phyloP scores from a whole-genome alignment of 1,284 basidiomycete species.

The Rhodotorula sp. region DNA sequence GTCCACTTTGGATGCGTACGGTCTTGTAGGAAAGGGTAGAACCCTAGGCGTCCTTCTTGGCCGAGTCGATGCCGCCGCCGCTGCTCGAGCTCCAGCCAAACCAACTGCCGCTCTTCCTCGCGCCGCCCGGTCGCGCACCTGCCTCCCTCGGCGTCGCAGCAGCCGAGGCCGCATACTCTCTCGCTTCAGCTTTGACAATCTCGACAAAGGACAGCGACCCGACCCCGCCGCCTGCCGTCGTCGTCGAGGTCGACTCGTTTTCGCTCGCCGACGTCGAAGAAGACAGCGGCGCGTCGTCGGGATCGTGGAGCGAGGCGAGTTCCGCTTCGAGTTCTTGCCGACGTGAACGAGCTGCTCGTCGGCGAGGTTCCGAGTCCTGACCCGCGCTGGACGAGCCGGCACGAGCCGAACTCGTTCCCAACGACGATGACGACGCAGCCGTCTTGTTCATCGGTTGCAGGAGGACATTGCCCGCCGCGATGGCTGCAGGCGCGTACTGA shows the following conservation, averaged over 20 bases:
- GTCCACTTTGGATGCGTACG: no score
- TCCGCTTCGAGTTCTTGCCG: constrained; percentile 60
- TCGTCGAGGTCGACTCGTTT: background rate
- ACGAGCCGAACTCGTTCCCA: background rate
- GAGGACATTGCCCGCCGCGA: constrained; percentile 52
- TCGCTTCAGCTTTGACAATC: constrained; percentile 25
- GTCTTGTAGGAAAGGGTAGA: no score
- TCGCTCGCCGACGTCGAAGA: background rate
- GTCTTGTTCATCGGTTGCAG: constrained; percentile 35
- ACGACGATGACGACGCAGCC: background rate
- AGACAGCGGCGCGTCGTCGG: constrained; percentile 6
- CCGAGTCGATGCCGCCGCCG: background rate
- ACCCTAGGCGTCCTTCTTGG: constrained; percentile 12
- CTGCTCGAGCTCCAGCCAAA: constrained; percentile 16
- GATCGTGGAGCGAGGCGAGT: constrained; percentile 54
- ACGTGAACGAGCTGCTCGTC: background rate
- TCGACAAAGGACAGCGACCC: constrained; percentile 15
- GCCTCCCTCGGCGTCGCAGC: background rate
- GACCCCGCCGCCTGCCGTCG: background rate
- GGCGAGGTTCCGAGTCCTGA: no score
- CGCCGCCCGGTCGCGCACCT: background rate
- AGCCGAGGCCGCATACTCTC: constrained; percentile 3
- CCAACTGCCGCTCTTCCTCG: constrained; percentile 15
- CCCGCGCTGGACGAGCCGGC: no score
- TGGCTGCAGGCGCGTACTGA: constrained; percentile 67